Conservation (phyloP, 352 stramenopile species). For the Globisporangium apiculatum region DNA sequence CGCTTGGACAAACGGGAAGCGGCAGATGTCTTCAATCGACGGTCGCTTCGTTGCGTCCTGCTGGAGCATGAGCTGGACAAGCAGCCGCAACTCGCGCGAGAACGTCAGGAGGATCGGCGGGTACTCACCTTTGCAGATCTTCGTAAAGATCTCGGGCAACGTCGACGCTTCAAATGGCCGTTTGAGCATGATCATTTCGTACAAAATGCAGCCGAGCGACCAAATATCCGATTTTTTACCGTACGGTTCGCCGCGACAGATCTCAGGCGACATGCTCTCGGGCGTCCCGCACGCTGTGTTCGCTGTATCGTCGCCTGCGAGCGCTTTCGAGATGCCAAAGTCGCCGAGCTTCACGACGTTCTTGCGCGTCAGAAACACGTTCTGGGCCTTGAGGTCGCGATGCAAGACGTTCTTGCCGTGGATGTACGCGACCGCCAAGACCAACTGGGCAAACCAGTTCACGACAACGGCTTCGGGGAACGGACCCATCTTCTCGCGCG, state of each 20-base stretch:
- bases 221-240: slow-evolving; percentile 89
- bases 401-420: slow-evolving; percentile 87
- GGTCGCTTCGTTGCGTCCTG: slow-evolving; percentile 80
- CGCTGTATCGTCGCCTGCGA: slow-evolving; percentile 70
- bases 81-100: slow-evolving; percentile 71
- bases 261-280: slow-evolving; percentile 87
- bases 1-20: slow-evolving; percentile 80
- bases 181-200: slow-evolving; percentile 87
- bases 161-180: slow-evolving; percentile 80
- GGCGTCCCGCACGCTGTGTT: slow-evolving; percentile 81
- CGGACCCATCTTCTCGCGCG: slow-evolving; percentile 70
- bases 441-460: slow-evolving; percentile 84
- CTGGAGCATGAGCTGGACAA: slow-evolving; percentile 86
- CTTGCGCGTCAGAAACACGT: slow-evolving; percentile 83
- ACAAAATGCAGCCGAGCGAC: slow-evolving; percentile 86
- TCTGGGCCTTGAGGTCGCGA: slow-evolving; percentile 84
- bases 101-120: slow-evolving; percentile 69
- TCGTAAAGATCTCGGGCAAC: slow-evolving; percentile 80
- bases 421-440: slow-evolving; percentile 82
- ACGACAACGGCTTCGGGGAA: slow-evolving; percentile 84
- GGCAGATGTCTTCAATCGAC: slow-evolving; percentile 87
- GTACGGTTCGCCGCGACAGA: slow-evolving; percentile 82
- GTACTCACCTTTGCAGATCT: slow-evolving; percentile 87
- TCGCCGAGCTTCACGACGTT: slow-evolving; percentile 86
- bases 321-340: slow-evolving; percentile 85